Evolutionary conservation across 2,329 filamentous ascomycete species (phyloP).

Genomic region (Dothistroma pini): DNA sequence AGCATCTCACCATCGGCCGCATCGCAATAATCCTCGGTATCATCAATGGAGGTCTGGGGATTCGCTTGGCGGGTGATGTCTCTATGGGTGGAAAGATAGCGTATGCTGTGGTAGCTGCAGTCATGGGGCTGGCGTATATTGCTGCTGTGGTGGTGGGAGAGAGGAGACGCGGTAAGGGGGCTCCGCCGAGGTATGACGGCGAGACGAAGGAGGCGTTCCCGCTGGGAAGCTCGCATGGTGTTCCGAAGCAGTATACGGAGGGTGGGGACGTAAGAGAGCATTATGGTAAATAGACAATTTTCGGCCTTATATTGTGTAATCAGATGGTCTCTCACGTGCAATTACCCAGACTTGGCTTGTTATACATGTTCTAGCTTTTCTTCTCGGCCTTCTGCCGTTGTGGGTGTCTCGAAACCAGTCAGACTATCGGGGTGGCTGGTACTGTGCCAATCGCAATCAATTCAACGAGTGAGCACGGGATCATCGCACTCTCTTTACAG

Average conservation of each 20-base stretch:
- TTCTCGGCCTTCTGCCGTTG: too few relatives aligned
- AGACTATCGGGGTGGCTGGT: too few relatives aligned
- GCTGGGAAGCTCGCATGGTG: background rate
- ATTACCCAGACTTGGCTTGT: too few relatives aligned
- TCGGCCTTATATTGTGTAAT: too few relatives aligned
- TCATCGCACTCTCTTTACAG: background rate
- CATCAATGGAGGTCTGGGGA: conserved; percentile 55
- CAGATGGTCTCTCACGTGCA: too few relatives aligned
- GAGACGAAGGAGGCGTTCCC: background rate
- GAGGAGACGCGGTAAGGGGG: conserved; percentile 16
- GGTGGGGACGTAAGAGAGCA: background rate
- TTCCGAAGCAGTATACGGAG: background rate
- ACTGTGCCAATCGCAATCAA: too few relatives aligned
- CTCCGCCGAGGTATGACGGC: conserved; percentile 7
- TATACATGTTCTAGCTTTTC: too few relatives aligned
- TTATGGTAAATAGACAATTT: background rate
- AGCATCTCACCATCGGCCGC: conserved; percentile 32
- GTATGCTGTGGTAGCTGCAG: conserved; percentile 48
- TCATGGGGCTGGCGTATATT: conserved; percentile 46
- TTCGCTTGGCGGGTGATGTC: conserved; percentile 44
- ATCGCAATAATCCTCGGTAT: conserved; percentile 50
- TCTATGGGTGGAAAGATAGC: conserved; percentile 36
- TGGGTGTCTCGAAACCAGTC: too few relatives aligned
- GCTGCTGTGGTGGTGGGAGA: conserved; percentile 32
- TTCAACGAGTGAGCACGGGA: background rate